Evolutionary conservation across 805 yeast genomes (phyloP), one percentile per base, ranked within the genome.

Genomic region (Candida morakotiae): DNA sequence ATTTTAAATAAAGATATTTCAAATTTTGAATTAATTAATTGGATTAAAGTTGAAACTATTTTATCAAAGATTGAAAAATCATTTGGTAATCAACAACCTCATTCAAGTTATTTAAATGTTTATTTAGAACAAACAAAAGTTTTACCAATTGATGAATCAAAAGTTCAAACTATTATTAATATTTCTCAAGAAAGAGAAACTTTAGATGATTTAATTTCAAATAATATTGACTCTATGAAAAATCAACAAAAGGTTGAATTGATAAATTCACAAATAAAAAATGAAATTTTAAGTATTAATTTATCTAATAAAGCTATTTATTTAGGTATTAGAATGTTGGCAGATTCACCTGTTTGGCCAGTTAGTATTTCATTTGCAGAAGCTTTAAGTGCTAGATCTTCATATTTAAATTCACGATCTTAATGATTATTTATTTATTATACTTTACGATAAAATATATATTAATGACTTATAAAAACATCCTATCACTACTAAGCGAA

Each of bases 331-430:
- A 65, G 87, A 48, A 81, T 84, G 21, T 64, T 84, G 35, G 87
- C 88, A 3, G 93, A 84, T 64, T 89, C 89, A 0, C 93, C 93
- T 11, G 82, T 84, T 18, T 84, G 94, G 94, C 93, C 93, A 0
- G 72, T 83, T 35, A 85, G 88, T 1, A 62, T 84, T 55, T 75
- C 81, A 14, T 82, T 83, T 64, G 91, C 91, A 0, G 91, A 83
- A 53, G 88, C 87, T 2, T 65, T 83, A 49, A 83, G 81, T 52
- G 73, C 79, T 22, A 71, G 88, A 51, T 59, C 59, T 2, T 45
- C 45, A 21, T 46, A 46, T 39, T 47, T 50, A 21, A 8, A 11
- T 5, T 13, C 15, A 15, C 26, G 22, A 9, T 14, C n/a, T 18
- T 28, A 19, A 29, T 24, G 15, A 28, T 24, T 24, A 24, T 24